phyloP scores from a whole-genome alignment of 176 grass and related monocot genomes.

The Urochloa ruziziensis region DNA sequence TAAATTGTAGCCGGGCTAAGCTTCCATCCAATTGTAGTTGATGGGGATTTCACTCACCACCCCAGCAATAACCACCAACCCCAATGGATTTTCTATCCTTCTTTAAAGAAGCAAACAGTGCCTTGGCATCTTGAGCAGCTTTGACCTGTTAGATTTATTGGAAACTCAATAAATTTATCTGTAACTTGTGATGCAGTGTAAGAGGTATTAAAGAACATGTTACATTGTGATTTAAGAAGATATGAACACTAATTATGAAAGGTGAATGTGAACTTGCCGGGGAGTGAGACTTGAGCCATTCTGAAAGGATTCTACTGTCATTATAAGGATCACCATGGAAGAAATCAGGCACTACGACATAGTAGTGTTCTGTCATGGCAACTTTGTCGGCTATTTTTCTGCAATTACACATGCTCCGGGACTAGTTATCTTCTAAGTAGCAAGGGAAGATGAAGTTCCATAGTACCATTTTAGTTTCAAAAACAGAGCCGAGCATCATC shows the following conservation, averaged over 20 bases:
- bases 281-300: slow-evolving; percentile 29
- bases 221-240: background rate
- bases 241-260: background rate
- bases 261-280: background rate
- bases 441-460: background rate
- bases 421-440: background rate
- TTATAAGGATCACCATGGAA: slow-evolving; percentile 24
- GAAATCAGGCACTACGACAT: slow-evolving; percentile 37
- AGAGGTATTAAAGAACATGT: background rate
- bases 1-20: background rate
- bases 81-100: background rate
- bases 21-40: background rate
- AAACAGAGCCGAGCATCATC: background rate
- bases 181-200: background rate
- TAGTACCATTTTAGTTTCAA: background rate
- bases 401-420: background rate
- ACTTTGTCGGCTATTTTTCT: slow-evolving; percentile 47
- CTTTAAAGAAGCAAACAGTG: slow-evolving; percentile 5
- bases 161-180: background rate
- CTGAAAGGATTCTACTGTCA: slow-evolving; percentile 5
- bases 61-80: slow-evolving; percentile 39
- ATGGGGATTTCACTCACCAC: slow-evolving; percentile 11
- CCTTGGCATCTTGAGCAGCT: slow-evolving; percentile 24
- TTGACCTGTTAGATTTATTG: background rate
- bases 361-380: slow-evolving; percentile 14